Evolutionary conservation across 768 basidiomycete species (phyloP).

Genomic region (Steccherinum ochraceum): DNA sequence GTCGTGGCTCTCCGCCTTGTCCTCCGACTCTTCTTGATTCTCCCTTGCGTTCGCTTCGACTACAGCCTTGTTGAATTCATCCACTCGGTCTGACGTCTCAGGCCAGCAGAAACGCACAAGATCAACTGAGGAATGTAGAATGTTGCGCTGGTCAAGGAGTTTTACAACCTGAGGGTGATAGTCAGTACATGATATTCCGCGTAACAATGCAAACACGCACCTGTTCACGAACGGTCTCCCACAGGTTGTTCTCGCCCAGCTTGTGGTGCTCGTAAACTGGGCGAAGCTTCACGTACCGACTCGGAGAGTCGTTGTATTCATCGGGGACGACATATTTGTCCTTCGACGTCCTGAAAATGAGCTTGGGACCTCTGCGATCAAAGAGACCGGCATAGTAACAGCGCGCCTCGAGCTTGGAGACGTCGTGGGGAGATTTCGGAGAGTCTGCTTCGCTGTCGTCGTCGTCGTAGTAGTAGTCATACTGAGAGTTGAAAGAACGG

Average conservation of each 20-base stretch:
- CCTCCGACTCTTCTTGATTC: no score
- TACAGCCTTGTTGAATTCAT: slow-evolving; percentile 6
- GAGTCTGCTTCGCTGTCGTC: no score
- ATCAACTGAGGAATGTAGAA: slow-evolving; percentile 10
- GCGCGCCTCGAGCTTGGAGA: slow-evolving; percentile 17
- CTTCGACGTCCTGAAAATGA: slow-evolving; percentile 15
- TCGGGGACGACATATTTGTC: slow-evolving; percentile 13
- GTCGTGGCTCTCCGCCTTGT: no score
- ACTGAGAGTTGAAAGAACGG: no score
- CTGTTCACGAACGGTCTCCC: slow-evolving; percentile 14
- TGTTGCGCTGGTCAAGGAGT: slow-evolving; percentile 8
- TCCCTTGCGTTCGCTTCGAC: no score
- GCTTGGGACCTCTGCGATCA: slow-evolving; percentile 13
- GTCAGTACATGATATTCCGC: slow-evolving; percentile 11
- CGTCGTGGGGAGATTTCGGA: slow-evolving; percentile 11
- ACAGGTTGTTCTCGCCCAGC: slow-evolving; percentile 13
- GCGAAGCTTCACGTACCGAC: slow-evolving; percentile 15
- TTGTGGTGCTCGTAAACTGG: slow-evolving; percentile 14
- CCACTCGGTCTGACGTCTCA: no score
- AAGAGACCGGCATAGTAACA: slow-evolving; percentile 17
- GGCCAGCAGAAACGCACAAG: slow-evolving; percentile 11
- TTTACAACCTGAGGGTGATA: slow-evolving; percentile 11
- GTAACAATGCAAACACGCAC: slow-evolving; percentile 18
- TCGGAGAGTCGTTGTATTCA: slow-evolving; percentile 11
- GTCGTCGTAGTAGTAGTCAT: no score